Conservation (phyloP, 2,329 filamentous ascomycete species). For the Dothistroma pini region DNA sequence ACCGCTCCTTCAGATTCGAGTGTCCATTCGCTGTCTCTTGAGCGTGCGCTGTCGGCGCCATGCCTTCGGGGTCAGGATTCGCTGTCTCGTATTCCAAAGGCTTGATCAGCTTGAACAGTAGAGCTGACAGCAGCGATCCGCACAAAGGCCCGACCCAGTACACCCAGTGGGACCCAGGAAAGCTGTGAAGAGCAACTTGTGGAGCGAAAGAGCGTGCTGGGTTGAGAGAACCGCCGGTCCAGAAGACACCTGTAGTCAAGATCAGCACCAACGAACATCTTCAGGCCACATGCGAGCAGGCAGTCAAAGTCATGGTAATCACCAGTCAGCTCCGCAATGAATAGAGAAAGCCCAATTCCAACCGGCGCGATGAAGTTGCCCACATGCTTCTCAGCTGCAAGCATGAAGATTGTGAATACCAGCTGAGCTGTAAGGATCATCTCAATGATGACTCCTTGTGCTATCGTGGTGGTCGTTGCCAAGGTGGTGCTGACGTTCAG, state of each 20-base stretch:
- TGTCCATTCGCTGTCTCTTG: not conserved
- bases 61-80: constrained; percentile 19
- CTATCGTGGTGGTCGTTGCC: constrained; percentile 32
- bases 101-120: constrained; percentile 35
- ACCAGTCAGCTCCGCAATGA: constrained; percentile 22
- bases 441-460: constrained; percentile 38
- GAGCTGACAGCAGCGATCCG: constrained; percentile 30
- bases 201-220: constrained; percentile 34
- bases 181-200: constrained; percentile 28
- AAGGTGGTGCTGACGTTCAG: constrained; percentile 35
- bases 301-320: constrained; percentile 10
- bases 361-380: constrained; percentile 31
- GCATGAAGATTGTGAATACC: constrained; percentile 35
- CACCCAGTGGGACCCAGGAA: constrained; percentile 32
- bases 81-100: constrained; percentile 33
- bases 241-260: constrained; percentile 2
- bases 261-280: not conserved
- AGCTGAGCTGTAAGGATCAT: constrained; percentile 33
- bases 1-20: not conserved
- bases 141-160: constrained; percentile 30
- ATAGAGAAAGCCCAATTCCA: constrained; percentile 28
- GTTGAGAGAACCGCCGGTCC: constrained; percentile 35
- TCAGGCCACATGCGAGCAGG: not conserved
- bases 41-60: not conserved
- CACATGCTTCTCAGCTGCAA: constrained; percentile 35